Conservation (phyloP, 192 early-diverging fungal genomes). For the Gamsiella multidivaricata region DNA sequence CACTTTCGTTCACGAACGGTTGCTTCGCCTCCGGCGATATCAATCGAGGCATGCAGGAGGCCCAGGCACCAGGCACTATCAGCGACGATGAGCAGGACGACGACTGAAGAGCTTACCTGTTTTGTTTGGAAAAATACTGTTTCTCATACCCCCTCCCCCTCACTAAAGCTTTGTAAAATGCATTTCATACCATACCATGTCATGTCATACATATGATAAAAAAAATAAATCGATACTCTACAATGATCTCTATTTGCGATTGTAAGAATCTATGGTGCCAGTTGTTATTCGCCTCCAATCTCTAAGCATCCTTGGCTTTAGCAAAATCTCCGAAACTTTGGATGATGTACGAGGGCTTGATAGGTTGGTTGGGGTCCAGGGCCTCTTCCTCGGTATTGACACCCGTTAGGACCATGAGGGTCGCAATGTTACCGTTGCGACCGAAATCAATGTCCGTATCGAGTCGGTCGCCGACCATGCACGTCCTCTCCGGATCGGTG, state of each 20-base stretch:
- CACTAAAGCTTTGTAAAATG: too few relatives aligned
- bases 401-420: conserved; percentile 94
- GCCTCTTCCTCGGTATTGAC: conserved; percentile 55
- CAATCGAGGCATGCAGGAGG: conserved; percentile 48
- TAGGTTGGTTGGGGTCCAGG: conserved; percentile 37
- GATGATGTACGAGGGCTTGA: conserved; percentile 61
- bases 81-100: conserved; percentile 27
- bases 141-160: too few relatives aligned
- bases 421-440: conserved; percentile 82
- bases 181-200: too few relatives aligned
- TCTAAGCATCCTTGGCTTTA: conserved; percentile 29
- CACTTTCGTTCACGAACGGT: conserved; percentile 79
- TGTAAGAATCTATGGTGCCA: background rate
- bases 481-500: conserved; percentile 82
- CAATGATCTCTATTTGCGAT: background rate
- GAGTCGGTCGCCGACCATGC: conserved; percentile 97
- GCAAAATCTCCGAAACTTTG: conserved; percentile 59
- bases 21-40: conserved; percentile 53
- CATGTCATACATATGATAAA: background rate
- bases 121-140: background rate
- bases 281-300: too few relatives aligned
- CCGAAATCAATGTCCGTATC: conserved; percentile 98
- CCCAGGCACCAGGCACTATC: background rate
- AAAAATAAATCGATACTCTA: background rate
- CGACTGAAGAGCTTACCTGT: background rate